A percentile compares a stretch with the other conserved stretches of the same genome.
phyloP scores from a whole-genome alignment of 176 grass and related monocot genomes.

The Phragmites australis region DNA sequence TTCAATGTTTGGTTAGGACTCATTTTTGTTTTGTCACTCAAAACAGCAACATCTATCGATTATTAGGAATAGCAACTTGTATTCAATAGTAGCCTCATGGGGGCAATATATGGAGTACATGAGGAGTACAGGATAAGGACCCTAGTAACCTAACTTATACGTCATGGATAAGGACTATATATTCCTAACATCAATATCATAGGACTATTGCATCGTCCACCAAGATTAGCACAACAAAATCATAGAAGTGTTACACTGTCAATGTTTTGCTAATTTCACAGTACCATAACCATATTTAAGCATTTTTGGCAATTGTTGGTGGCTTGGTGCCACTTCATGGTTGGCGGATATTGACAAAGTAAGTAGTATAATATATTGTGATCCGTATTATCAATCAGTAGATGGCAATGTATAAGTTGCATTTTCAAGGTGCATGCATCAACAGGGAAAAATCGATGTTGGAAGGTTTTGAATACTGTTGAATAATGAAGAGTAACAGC shows the following conservation, averaged over 20 bases:
- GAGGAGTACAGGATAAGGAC: too few species aligned
- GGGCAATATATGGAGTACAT: too few species aligned
- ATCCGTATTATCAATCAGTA: background rate
- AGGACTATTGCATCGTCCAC: background rate
- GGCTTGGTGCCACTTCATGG: too few species aligned
- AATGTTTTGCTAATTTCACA: background rate
- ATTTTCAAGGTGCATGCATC: background rate
- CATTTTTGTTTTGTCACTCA: background rate
- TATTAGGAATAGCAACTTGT: too few species aligned
- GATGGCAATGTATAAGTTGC: background rate
- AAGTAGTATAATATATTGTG: background rate
- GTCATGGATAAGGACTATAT: too few species aligned
- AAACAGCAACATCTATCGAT: background rate
- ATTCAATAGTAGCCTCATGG: too few species aligned
- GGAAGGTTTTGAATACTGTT: background rate
- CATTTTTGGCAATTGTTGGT: too few species aligned
- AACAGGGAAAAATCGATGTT: background rate
- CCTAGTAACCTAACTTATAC: too few species aligned
- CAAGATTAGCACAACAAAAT: background rate
- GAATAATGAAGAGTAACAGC: background rate
- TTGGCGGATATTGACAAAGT: too few species aligned
- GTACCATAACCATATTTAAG: background rate
- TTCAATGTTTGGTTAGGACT: too few species aligned
- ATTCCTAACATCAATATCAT: background rate
- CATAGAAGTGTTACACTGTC: background rate